Evolutionary conservation across 257 asterid species (phyloP).

Genomic region (Nicotiana tabacum): DNA sequence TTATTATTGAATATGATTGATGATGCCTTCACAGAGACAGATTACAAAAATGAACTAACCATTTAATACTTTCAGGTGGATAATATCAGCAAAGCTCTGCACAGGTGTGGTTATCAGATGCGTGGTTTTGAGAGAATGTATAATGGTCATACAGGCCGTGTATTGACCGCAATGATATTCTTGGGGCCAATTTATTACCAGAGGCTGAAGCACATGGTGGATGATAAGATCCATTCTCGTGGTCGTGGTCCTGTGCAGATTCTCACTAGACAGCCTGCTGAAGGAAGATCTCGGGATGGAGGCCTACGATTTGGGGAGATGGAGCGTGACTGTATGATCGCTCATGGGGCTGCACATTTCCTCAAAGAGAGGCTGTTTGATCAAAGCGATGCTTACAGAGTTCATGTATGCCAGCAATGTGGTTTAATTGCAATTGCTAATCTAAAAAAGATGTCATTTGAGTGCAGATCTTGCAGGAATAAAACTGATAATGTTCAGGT

Average conservation of each 20-base stretch:
- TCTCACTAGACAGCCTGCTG: constrained; percentile 31
- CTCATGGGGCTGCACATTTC: constrained; percentile 30
- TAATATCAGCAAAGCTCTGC: constrained; percentile 87
- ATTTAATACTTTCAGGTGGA: constrained; percentile 37
- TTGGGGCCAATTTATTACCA: constrained; percentile 32
- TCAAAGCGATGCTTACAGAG: constrained; percentile 54
- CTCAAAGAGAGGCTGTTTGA: constrained; percentile 28
- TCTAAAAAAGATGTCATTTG: constrained; percentile 81
- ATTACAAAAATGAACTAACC: neutral
- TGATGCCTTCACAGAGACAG: neutral
- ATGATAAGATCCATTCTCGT: constrained; percentile 33
- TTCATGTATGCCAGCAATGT: constrained; percentile 90
- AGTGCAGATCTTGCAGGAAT: constrained; percentile 94
- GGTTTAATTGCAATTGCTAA: constrained; percentile 93
- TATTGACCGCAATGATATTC: constrained; percentile 76
- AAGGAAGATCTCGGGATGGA: constrained; percentile 30
- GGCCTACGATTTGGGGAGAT: constrained; percentile 31
- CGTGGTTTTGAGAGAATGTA: constrained; percentile 98
- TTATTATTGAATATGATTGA: neutral
- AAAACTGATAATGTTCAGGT: constrained; percentile 96
- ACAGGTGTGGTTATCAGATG: constrained; percentile 95
- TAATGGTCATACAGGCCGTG: constrained; percentile 90
- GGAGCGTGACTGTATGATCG: constrained; percentile 29
- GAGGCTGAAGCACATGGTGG: constrained; percentile 31
- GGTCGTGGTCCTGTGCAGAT: constrained; percentile 29